These are phyloP conservation scores for Plantago lanceolata DNA, from an alignment of 305 asterid species.

Conservation along the genomic window DNA sequence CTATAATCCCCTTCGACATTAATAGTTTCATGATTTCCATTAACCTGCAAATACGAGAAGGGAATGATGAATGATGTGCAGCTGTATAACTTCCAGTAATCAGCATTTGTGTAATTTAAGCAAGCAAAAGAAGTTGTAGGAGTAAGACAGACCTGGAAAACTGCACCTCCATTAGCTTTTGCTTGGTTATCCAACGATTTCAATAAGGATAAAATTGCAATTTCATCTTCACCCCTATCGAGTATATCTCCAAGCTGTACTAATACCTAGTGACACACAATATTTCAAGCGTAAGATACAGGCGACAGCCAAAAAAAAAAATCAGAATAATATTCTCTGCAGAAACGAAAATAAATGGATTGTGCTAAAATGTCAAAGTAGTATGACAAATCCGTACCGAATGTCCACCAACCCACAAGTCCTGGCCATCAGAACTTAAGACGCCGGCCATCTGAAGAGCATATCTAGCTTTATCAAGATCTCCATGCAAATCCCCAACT, in stretches of 20 bases:
- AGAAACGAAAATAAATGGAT: slow-evolving; percentile 4
- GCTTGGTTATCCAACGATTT: slow-evolving; percentile 79
- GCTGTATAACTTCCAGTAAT: not conserved
- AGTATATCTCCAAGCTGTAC: slow-evolving; percentile 93
- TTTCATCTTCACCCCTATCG: slow-evolving; percentile 92
- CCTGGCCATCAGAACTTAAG: slow-evolving; percentile 67
- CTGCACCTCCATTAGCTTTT: slow-evolving; percentile 86
- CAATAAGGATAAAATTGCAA: slow-evolving; percentile 80
- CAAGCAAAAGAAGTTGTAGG: not conserved
- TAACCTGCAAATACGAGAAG: slow-evolving; percentile 46
- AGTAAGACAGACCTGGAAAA: slow-evolving; percentile 66
- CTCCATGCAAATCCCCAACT: slow-evolving; percentile 99
- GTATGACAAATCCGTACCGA: slow-evolving; percentile 46
- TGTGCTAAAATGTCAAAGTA: slow-evolving; percentile 9
- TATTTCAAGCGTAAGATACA: slow-evolving; percentile 12
- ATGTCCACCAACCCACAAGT: slow-evolving; percentile 84
- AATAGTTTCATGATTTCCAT: slow-evolving; percentile 97
- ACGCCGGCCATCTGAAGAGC: slow-evolving; percentile 94
- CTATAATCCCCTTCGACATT: slow-evolving; percentile 91
- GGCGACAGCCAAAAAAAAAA: not conserved
- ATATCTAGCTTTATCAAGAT: slow-evolving; percentile 75
- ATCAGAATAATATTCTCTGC: slow-evolving; percentile 3
- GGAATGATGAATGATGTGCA: slow-evolving; percentile 10
- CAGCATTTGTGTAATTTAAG: no score
- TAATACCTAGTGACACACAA: slow-evolving; percentile 48